These are phyloP conservation scores for Dactylellina haptotyla DNA, from an alignment of 2,329 filamentous ascomycete species.

Conservation along the genomic window DNA sequence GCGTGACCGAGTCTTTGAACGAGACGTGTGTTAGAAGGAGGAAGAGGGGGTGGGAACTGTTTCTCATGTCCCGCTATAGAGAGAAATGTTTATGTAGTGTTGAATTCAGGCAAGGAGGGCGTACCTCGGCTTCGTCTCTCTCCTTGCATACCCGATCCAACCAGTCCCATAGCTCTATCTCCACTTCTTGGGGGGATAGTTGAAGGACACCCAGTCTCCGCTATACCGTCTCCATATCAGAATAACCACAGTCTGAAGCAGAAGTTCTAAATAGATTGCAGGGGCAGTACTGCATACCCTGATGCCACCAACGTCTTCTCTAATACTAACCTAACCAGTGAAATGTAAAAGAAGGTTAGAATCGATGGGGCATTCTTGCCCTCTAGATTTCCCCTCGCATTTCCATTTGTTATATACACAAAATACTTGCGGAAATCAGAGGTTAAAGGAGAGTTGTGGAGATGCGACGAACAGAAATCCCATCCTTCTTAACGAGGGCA, in stretches of 20 bases:
- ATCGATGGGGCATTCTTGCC: neutral
- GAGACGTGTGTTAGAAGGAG: neutral
- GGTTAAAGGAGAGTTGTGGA: neutral
- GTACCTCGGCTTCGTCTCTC: constrained; percentile 37
- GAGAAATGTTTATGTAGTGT: no score
- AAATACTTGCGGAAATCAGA: no score
- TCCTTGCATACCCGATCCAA: constrained; percentile 39
- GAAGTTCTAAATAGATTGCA: no score
- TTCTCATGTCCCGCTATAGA: neutral
- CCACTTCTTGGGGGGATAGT: constrained; percentile 40
- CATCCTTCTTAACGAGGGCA: constrained; percentile 44
- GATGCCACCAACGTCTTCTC: constrained; percentile 49
- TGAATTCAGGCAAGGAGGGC: neutral
- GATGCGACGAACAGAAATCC: constrained; percentile 22
- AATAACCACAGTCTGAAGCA: neutral
- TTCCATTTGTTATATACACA: no score
- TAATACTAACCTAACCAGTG: constrained; percentile 29
- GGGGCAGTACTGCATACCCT: constrained; percentile 8
- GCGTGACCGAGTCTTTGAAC: neutral
- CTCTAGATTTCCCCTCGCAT: no score
- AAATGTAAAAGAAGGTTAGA: neutral
- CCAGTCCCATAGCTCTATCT: constrained; percentile 53
- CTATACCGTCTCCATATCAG: constrained; percentile 1
- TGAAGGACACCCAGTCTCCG: constrained; percentile 34
- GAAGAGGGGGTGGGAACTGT: neutral